phyloP scores from a whole-genome alignment of 2,329 filamentous ascomycete genomes.

The Alternaria consortialis region DNA sequence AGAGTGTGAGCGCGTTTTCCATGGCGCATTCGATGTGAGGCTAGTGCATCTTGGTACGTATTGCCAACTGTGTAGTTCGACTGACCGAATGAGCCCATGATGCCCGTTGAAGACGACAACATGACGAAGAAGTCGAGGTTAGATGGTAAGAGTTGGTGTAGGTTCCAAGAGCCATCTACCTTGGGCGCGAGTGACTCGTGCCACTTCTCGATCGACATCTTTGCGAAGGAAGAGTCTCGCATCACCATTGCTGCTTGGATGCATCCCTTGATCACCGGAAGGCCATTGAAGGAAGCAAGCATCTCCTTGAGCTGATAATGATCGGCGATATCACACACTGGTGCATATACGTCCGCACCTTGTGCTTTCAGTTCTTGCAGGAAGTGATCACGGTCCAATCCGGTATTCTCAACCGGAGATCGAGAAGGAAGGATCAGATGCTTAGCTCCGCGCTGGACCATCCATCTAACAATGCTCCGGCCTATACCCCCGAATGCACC shows the following conservation, averaged over 20 bases:
- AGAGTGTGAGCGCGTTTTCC: conserved; percentile 27
- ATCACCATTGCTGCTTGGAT: conserved; percentile 36
- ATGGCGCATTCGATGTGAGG: conserved; percentile 26
- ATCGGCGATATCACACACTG: conserved; percentile 31
- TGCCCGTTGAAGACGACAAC: conserved; percentile 29
- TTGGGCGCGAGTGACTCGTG: conserved; percentile 33
- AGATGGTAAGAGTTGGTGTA: conserved; percentile 29
- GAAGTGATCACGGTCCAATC: conserved; percentile 11
- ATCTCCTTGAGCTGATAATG: conserved; percentile 6
- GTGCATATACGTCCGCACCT: conserved; percentile 20
- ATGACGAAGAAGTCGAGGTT: conserved; percentile 40
- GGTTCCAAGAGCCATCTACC: conserved; percentile 45
- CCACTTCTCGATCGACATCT: conserved; percentile 30
- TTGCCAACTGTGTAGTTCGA: conserved; percentile 38
- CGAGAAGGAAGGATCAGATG: conserved; percentile 32
- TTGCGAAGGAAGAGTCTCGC: conserved; percentile 28
- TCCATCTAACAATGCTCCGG: conserved; percentile 28
- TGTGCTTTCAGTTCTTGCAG: conserved; percentile 15
- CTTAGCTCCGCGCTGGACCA: conserved; percentile 31
- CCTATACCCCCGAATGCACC: conserved; percentile 40
- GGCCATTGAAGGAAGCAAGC: conserved; percentile 8
- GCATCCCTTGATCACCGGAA: conserved; percentile 36
- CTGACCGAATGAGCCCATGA: conserved; percentile 33
- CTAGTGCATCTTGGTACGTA: conserved; percentile 38
- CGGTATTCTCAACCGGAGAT: conserved; percentile 11